Evolutionary conservation across 1,284 basidiomycete species (phyloP), one percentile per base, ranked within the genome.

Genomic region (Leccinum solheimii): DNA sequence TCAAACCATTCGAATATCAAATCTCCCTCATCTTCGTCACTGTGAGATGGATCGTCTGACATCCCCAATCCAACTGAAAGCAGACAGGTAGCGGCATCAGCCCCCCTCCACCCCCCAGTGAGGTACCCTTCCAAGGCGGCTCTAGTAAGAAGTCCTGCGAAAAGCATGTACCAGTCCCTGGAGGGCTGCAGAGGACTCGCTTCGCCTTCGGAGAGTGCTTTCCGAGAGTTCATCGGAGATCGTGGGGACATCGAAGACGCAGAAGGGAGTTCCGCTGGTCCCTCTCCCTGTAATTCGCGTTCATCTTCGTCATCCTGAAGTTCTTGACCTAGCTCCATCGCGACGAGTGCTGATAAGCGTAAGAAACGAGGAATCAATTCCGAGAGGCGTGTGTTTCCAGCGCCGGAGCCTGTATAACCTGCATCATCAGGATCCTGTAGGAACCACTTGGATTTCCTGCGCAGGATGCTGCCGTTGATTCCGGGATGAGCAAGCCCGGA

Each of bases 101-200:
- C 78, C 0, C 91, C 89, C 38, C 81, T 82, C 92, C 92, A 94
- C 1, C 88, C 87, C 11, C 85, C 86, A 5, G 86, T 86, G 51
- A 94, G 78, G 70, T 93, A 94, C 0, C 92, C 92, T 69, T 94
- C 91, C 56, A 94, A 76, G 27, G 86, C 88, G 0, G 91, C 90
- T 26, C 91, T 84, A 3, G 91, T 92, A 26, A 93, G 78, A 26
- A 94, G 76, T 1, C 89, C 87, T 0, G 84, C 85, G 9, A 94
- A 79, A 8, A 94, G 80, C 72, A 88, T 81, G 74, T 92, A 94
- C 92, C 92, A 94, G 63, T 87, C 85, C 34, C 83, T 77, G 34
- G 90, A 87, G 1, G 91, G 91, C 2, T 81, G 79, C 43, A 90
- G 73, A 2, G 86, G 85, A 53, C 78, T 73, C 5, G 78, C 79